Base-by-base conservation (phyloP, 2,329 filamentous ascomycete genomes). In the Bertia moriformis region DNA sequence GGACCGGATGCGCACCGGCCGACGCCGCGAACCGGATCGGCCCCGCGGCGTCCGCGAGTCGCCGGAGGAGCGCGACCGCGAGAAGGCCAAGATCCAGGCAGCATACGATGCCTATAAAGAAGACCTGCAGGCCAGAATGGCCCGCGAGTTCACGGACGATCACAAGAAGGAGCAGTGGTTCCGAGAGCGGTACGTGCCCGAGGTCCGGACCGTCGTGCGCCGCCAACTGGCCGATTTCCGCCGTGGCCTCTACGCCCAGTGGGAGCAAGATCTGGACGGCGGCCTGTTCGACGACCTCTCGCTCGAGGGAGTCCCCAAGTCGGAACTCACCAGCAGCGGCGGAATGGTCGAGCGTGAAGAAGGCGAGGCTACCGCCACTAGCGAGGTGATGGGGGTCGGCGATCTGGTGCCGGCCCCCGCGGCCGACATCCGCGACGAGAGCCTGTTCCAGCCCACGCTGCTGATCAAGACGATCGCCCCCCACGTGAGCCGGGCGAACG, bases 161-260 rank as follows among this genome's bases (percentile, higher is more conserved):
- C 91, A 98, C 61, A 94, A 93, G 56, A 78, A 79, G 33, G 91
- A 98, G 57, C 89, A 96, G 55, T 98, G 91, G 91, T 98, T 98
- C 63, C 84, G 81, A 49, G 91, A 98, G 60, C 79, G 86, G 54
- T 98, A 98, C 50, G 79, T 93, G 19, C 74, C 85, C 1, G 85
- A 91, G 47, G 76, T 89, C 40, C 71, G 84, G 39, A 79, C 88
- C 46, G 69, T 72, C 2, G 75, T 94, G 50, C 78, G 82, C 41
- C 65, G 67, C 43, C 81, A 85, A 50, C 65, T 96, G 39, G 82
- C 81, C 56, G 81, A 88, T 37, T 87, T 84, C 53, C 81, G 93
- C 37, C 76, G 80, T 30, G 76, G 73, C 13, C 73, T 78, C 39
- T 95, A 91, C 57, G 73, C 70, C 37, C 84, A 91, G 49, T 98